Conservation (phyloP, 305 asterid species). For the Euphrasia arctica region DNA sequence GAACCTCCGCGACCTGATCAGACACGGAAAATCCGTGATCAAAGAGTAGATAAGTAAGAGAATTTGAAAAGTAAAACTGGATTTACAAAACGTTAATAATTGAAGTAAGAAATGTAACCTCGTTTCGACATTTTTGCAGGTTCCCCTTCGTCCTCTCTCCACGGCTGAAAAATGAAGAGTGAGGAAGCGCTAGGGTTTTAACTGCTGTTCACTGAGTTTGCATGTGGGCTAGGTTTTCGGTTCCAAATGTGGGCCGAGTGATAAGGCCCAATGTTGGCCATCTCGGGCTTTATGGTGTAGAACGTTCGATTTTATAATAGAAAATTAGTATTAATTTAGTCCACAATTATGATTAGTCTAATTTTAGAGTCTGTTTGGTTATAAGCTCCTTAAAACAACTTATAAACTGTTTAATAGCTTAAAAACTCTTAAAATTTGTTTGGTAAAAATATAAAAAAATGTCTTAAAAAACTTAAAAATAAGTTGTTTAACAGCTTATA, state of each 20-base stretch:
- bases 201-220: background rate
- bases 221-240: constrained; percentile 31
- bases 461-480: no score
- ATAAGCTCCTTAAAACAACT: no score
- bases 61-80: background rate
- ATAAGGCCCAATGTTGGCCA: background rate
- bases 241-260: background rate
- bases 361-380: no score
- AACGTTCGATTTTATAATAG: no score
- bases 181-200: constrained; percentile 33
- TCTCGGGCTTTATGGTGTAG: background rate
- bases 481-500: no score
- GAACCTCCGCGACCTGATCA: constrained; percentile 80
- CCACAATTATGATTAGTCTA: no score
- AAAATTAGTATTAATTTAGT: no score
- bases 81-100: background rate
- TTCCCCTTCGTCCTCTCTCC: background rate
- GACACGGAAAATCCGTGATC: background rate
- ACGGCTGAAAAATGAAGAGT: background rate
- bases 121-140: constrained; percentile 40
- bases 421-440: no score
- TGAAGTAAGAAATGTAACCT: constrained; percentile 22
- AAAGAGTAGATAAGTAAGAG: background rate
- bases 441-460: no score
- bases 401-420: no score